Evolutionary conservation across 2,329 filamentous ascomycete genomes (phyloP).

Genomic region (Talaromyces pinophilus): DNA sequence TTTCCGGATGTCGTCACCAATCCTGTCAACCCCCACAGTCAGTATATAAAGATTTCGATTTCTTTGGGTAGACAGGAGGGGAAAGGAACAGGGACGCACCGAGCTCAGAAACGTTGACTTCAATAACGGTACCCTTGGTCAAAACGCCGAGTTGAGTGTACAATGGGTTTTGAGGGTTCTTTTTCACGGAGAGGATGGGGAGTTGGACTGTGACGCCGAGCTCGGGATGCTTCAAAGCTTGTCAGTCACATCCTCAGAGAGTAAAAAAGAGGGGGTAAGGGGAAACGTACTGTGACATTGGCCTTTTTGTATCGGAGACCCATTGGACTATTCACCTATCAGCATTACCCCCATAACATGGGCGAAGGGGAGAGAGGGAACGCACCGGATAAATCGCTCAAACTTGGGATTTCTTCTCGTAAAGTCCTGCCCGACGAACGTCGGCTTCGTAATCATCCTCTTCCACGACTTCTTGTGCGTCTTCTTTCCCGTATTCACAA

Average conservation of each 20-base stretch:
- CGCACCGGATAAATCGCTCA: constrained; percentile 64
- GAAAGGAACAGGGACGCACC: background rate
- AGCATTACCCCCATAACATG: too few species aligned
- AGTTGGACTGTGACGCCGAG: constrained; percentile 85
- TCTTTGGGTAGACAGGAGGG: too few species aligned
- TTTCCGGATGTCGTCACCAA: constrained; percentile 89
- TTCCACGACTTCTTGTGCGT: constrained; percentile 76
- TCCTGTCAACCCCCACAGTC: constrained; percentile 47
- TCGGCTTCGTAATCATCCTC: constrained; percentile 72
- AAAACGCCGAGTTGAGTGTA: constrained; percentile 92
- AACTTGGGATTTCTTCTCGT: constrained; percentile 82
- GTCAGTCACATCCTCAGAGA: background rate
- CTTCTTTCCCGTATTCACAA: constrained; percentile 95
- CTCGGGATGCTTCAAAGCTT: constrained; percentile 61
- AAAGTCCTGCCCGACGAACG: constrained; percentile 89
- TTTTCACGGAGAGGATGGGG: constrained; percentile 75
- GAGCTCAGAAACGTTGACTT: constrained; percentile 91
- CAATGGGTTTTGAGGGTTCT: constrained; percentile 84
- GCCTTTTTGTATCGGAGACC: constrained; percentile 78
- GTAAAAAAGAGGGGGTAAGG: too few species aligned
- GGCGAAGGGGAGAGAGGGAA: background rate
- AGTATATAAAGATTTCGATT: too few species aligned
- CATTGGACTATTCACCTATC: constrained; percentile 54
- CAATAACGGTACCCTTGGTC: constrained; percentile 80
- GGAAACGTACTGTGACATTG: constrained; percentile 54